phyloP scores from a whole-genome alignment of 306 rosid genomes.

The Arachis hypogaea region DNA sequence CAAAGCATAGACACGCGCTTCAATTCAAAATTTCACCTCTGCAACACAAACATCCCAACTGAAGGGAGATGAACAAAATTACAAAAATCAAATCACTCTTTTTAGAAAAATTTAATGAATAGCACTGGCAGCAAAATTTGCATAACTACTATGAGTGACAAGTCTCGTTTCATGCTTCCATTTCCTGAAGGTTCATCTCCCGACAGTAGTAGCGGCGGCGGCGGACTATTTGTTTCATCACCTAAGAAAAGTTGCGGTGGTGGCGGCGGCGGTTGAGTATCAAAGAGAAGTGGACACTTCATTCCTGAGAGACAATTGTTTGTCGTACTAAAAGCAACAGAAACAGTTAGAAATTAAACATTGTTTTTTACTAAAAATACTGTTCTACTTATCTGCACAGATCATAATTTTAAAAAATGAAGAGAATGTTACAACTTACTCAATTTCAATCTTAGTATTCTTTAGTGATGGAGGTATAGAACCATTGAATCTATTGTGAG shows the following conservation, averaged over 20 bases:
- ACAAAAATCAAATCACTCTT: neutral
- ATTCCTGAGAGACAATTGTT: conserved; percentile 40
- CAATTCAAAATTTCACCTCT: neutral
- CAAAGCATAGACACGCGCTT: neutral
- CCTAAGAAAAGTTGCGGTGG: neutral
- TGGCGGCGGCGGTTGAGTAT: conserved; percentile 15
- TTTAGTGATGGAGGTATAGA: conserved; percentile 37
- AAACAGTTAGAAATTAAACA: neutral
- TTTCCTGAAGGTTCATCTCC: conserved; percentile 6
- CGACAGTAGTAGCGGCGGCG: conserved; percentile 20
- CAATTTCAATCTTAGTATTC: conserved; percentile 38
- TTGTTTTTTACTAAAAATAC: neutral
- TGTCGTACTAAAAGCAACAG: conserved; percentile 24
- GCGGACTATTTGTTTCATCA: conserved; percentile 32
- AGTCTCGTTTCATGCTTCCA: conserved; percentile 35
- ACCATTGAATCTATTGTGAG: conserved; percentile 46
- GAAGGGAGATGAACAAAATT: neutral
- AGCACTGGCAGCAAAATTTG: conserved; percentile 36
- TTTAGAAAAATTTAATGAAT: conserved; percentile 19
- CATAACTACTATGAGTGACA: conserved; percentile 16
- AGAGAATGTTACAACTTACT: conserved; percentile 34
- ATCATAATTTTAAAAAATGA: no score
- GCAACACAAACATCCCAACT: neutral
- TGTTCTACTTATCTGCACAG: neutral
- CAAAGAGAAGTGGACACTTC: conserved; percentile 21